Evolutionary conservation across 495 filamentous ascomycete species (phyloP).

Genomic region (Beverwykella pulmonaria): DNA sequence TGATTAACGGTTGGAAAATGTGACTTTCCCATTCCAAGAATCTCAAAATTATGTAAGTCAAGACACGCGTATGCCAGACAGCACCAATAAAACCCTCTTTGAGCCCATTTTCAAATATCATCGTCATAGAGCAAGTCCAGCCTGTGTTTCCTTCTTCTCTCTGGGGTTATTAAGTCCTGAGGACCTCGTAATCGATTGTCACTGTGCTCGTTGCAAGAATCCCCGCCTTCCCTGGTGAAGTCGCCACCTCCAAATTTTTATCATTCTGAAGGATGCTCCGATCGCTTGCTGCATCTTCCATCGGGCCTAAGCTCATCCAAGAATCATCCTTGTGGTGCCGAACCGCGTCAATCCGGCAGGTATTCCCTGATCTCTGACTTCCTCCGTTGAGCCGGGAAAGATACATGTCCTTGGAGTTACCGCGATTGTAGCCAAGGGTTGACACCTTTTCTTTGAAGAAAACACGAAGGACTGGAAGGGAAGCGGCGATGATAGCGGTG

Average conservation of each 20-base stretch:
- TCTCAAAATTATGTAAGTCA: no score
- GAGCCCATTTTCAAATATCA: no score
- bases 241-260: neutral
- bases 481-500: neutral
- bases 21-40: no score
- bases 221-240: neutral
- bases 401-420: neutral
- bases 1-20: no score
- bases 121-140: no score
- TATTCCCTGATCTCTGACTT: neutral
- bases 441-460: conserved; percentile 2
- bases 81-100: no score
- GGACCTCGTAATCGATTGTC: neutral
- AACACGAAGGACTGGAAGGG: neutral
- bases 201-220: neutral
- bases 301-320: neutral
- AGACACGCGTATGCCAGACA: no score
- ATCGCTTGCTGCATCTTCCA: neutral
- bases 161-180: no score
- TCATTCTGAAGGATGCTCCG: neutral
- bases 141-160: no score
- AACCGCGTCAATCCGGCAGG: neutral
- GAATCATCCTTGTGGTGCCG: neutral
- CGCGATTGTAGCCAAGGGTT: neutral
- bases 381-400: neutral